phyloP scores from a whole-genome alignment of 1,284 basidiomycete species.

The Sanguinoderma infundibulare region DNA sequence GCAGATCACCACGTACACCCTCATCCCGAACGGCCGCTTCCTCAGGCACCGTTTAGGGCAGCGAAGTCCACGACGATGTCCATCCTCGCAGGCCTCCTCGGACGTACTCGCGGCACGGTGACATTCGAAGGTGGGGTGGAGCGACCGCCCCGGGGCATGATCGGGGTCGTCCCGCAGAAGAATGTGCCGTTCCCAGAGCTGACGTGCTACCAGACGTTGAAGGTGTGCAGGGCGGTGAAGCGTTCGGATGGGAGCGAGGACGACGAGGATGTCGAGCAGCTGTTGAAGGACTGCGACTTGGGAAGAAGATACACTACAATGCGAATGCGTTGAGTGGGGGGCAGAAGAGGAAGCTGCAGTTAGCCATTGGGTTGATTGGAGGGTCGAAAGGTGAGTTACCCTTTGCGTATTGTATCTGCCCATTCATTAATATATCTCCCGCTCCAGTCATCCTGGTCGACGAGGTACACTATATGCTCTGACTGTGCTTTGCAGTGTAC shows the following conservation, averaged over 20 bases:
- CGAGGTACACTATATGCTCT: constrained; percentile 41
- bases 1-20: constrained; percentile 69
- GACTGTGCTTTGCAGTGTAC: constrained; percentile 52
- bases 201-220: constrained; percentile 73
- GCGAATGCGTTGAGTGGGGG: constrained; percentile 75
- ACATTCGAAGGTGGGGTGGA: constrained; percentile 61
- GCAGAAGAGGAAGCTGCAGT: constrained; percentile 82
- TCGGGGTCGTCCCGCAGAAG: constrained; percentile 84
- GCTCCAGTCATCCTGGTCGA: constrained; percentile 75
- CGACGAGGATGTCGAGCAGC: constrained; percentile 61
- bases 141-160: constrained; percentile 58
- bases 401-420: neutral
- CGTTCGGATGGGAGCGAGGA: constrained; percentile 48
- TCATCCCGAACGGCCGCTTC: constrained; percentile 78
- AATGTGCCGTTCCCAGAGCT: constrained; percentile 84
- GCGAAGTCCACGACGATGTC: constrained; percentile 81
- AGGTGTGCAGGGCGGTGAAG: constrained; percentile 78
- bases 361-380: constrained; percentile 78
- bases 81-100: constrained; percentile 66
- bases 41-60: constrained; percentile 68
- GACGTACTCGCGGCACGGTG: constrained; percentile 61
- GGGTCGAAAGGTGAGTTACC: constrained; percentile 61
- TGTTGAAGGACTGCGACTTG: constrained; percentile 75
- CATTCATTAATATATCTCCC: neutral
- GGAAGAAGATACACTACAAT: constrained; percentile 68